Percentiles rank a stretch among this genome's conserved stretches.
Conservation (phyloP, 2,329 filamentous ascomycete genomes). For the Neonectria punicea region DNA sequence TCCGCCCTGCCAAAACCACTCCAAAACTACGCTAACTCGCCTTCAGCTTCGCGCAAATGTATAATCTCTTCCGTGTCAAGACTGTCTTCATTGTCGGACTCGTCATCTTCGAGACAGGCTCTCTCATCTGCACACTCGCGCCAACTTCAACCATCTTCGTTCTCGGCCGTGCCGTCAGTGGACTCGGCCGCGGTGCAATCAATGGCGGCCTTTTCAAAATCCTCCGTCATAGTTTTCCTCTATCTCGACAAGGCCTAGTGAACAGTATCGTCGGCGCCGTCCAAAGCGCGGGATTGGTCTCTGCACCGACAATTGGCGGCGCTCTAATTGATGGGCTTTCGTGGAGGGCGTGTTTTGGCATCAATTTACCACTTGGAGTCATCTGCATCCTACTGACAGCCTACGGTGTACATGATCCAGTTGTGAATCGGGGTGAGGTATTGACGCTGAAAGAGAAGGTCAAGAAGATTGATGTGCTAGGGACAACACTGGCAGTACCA, state of each 20-base stretch:
- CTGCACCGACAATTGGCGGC: constrained; percentile 36
- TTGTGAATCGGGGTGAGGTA: neutral
- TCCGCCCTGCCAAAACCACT: fast-evolving
- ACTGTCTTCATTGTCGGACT: constrained; percentile 43
- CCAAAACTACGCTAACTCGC: neutral
- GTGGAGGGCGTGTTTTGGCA: constrained; percentile 40
- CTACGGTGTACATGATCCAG: constrained; percentile 34
- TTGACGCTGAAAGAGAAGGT: constrained; percentile 31
- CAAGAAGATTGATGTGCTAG: constrained; percentile 29
- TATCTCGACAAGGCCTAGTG: constrained; percentile 32
- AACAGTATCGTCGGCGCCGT: constrained; percentile 35
- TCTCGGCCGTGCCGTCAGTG: constrained; percentile 50
- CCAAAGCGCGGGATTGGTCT: constrained; percentile 33
- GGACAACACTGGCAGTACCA: constrained; percentile 26
- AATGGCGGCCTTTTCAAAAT: constrained; percentile 40
- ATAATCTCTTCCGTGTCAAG: constrained; percentile 45
- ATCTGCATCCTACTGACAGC: constrained; percentile 29
- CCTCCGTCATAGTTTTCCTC: constrained; percentile 36
- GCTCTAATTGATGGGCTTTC: constrained; percentile 33
- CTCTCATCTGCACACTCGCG: constrained; percentile 49
- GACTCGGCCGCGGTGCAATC: constrained; percentile 45
- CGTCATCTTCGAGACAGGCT: constrained; percentile 46
- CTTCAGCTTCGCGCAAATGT: constrained; percentile 44
- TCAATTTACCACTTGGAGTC: constrained; percentile 34
- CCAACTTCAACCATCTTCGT: constrained; percentile 50